phyloP scores from a whole-genome alignment of 2,329 filamentous ascomycete genomes.

The Neofusicoccum parvum region DNA sequence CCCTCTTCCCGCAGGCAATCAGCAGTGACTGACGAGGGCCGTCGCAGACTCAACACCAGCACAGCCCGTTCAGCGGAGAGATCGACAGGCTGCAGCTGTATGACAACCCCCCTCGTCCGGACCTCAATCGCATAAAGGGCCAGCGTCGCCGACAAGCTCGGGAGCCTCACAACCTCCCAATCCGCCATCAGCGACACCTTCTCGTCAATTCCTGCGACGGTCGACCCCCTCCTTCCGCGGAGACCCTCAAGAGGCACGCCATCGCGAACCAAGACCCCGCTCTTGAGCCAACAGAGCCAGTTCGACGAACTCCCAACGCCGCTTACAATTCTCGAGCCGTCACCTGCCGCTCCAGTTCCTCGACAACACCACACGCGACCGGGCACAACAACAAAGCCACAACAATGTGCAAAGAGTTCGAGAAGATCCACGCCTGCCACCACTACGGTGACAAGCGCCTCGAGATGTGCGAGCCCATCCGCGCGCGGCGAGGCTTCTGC shows the following conservation, averaged over 20 bases:
- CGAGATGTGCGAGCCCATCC: slow-evolving; percentile 17
- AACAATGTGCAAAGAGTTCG: slow-evolving; percentile 20
- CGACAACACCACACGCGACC: too few species aligned
- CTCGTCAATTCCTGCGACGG: neutral
- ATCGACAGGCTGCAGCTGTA: slow-evolving; percentile 18
- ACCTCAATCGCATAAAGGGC: neutral
- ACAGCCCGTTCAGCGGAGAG: slow-evolving; percentile 17
- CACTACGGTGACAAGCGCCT: slow-evolving; percentile 16
- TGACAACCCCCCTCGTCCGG: neutral
- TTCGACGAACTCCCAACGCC: neutral
- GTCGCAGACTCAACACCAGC: slow-evolving; percentile 10
- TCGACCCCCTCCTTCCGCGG: neutral
- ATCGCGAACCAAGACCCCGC: neutral
- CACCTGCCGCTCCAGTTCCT: neutral
- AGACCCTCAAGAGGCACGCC: neutral
- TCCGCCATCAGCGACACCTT: neutral
- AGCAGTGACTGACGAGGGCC: neutral
- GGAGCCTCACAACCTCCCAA: neutral
- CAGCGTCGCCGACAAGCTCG: neutral
- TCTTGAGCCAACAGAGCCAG: neutral
- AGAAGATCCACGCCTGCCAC: slow-evolving; percentile 14
- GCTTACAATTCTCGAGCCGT: too few species aligned
- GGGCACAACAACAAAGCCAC: neutral
- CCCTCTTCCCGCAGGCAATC: neutral
- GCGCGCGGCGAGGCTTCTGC: slow-evolving; percentile 15